Evolutionary conservation across 352 stramenopile genomes (phyloP), one percentile per base, ranked within the genome.

Genomic region (Salisapilia sapeloensis): DNA sequence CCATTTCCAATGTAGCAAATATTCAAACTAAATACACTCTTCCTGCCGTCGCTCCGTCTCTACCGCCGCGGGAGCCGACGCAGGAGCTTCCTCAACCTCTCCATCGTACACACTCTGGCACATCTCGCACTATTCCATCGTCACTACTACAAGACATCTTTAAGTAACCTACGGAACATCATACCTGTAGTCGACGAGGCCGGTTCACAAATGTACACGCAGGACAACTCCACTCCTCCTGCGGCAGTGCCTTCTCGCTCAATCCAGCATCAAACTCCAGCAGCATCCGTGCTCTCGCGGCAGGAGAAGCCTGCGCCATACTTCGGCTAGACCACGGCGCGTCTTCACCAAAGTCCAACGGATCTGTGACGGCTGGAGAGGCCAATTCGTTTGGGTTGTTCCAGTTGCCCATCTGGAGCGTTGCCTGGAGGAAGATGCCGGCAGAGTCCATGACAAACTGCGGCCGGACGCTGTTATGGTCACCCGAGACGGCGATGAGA

Each of bases 381-480:
- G 38, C 24, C 56, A 46, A 13, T 11, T 38, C n/a, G 54, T 44
- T 30, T 89, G n/a, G n/a, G n/a, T n/a, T n/a, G n/a, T n/a, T n/a
- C n/a, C n/a, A n/a, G n/a, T n/a, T n/a, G n/a, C n/a, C 64, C 4
- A 89, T 61, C 37, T 78, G 77, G 35, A 97, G 61, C 25, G 85
- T 91, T 6, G 60, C 91, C 46, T 96, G 81, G 9, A 99, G 52
- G 46, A 98, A 99, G 36, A 98, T 97, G 18, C 72, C 83, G 9
- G 86, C 86, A 6, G 78, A 96, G 53, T 98, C 89, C 34, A 96
- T 75, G 29, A 98, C 66, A 45, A 97, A 98, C 25, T 89, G 75
- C 6, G 94, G 94, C 4, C 95, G 63, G 16, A 84, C 70, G 23
- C 62, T 96, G 56, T 98, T 98, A 62, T 99, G 95, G 54, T 99